Evolutionary conservation across 306 rosid genomes (phyloP).

Genomic region (Benincasa hispida): DNA sequence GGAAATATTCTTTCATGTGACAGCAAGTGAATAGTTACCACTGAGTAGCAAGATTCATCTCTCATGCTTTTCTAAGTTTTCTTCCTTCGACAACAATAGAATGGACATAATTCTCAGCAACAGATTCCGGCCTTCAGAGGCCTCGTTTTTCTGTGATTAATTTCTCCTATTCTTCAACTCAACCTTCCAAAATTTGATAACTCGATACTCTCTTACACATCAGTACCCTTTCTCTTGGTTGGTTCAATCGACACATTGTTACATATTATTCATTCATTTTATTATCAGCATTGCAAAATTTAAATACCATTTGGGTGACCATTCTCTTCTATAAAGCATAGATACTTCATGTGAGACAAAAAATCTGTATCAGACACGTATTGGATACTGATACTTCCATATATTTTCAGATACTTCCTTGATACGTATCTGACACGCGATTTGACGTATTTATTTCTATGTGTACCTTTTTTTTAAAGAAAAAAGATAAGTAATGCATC

Average conservation of each 20-base stretch:
- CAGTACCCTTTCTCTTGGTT: neutral
- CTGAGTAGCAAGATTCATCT: neutral
- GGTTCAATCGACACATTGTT: neutral
- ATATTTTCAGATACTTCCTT: too few species aligned
- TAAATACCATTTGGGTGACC: neutral
- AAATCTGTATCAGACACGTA: too few species aligned
- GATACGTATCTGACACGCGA: too few species aligned
- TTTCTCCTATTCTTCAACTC: neutral
- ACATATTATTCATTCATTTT: neutral
- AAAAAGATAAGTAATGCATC: too few species aligned
- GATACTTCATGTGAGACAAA: too few species aligned
- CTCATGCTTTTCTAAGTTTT: too few species aligned
- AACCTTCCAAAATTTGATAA: neutral
- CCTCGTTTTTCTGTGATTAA: neutral
- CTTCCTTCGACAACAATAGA: neutral
- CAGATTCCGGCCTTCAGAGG: neutral
- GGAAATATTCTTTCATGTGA: neutral
- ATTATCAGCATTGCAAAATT: neutral
- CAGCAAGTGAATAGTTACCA: neutral
- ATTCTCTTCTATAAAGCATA: too few species aligned
- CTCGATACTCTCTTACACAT: neutral
- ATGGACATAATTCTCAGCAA: neutral
- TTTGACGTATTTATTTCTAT: too few species aligned
- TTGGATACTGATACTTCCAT: too few species aligned
- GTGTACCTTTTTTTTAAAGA: too few species aligned